Conservation (phyloP, 176 grass and related monocot genomes). For the Zea mays region DNA sequence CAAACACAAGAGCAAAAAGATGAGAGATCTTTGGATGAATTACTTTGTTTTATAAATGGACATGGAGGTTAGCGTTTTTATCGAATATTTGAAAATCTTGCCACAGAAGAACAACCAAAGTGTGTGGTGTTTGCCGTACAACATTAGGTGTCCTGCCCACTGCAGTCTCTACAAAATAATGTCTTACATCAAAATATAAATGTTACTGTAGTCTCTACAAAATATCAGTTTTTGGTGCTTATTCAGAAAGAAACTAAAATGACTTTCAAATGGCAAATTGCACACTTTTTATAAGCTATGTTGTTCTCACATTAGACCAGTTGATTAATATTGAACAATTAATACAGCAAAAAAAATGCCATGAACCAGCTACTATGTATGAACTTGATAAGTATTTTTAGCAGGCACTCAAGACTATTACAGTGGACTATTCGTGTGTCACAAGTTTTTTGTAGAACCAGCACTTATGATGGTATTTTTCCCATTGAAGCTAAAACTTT, state of each 20-base stretch:
- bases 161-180: background rate
- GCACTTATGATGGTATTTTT: background rate
- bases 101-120: background rate
- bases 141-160: background rate
- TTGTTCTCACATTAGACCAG: background rate
- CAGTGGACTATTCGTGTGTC: background rate
- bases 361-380: background rate
- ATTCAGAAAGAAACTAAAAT: background rate
- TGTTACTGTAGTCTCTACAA: background rate
- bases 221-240: background rate
- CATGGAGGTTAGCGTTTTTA: conserved; percentile 71
- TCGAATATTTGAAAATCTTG: background rate
- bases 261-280: background rate
- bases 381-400: background rate
- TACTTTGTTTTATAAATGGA: conserved; percentile 99
- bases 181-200: background rate
- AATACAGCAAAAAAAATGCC: background rate
- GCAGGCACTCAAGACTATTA: background rate
- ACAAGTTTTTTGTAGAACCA: background rate
- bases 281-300: background rate
- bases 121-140: background rate
- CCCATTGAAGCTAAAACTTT: background rate
- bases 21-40: conserved; percentile 93
- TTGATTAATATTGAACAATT: conserved; percentile 13
- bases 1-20: conserved; percentile 78